Evolutionary conservation across 2,329 filamentous ascomycete species (phyloP), one percentile per base, ranked within the genome.

Genomic region (Diaporthe aspalathi): DNA sequence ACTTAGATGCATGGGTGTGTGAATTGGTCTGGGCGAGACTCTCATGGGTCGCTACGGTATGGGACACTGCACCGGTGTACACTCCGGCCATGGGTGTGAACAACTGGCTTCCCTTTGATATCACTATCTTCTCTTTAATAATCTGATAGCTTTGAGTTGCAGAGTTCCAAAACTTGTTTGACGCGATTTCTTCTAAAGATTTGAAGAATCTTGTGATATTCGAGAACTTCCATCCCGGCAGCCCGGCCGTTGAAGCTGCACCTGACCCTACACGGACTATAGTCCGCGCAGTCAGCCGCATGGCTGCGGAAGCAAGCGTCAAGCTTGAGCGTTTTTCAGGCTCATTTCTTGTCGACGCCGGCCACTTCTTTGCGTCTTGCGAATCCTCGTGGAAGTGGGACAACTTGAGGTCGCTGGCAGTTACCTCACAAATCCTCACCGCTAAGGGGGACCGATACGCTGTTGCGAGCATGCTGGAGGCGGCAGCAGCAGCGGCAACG

Each of bases 351-450:
- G 74, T 76, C 70, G 77, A 79, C 71, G 78, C 79, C 57, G 73
- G 73, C 70, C 54, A 77, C 71, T 80, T 80, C 73, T 56, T 57
- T 22, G 78, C 80, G 73, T 54, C 73, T 45, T 72, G 69, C 40
- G 62, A 77, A 62, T 71, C 71, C 35, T 74, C 67, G 63, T 77
- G 73, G 76, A 56, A 74, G 70, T 80, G 79, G 77, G 75, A 74
- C 17, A 79, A 76, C 71, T 74, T 81, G 29, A 77, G 73, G 54
- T 79, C 77, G 72, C 73, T 81, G 62, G 75, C 72, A 67, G 73
- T 80, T 20, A 81, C 78, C 74, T 80, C 79, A 71, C 72, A 70
- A 63, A n/a, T 77, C 60, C 76, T 80, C 24, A 73, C 68, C 47
- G 72, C 75, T 35, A 70, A 74, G 27, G 72, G 70, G 68, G 67